Base-by-base conservation (phyloP, 2,329 filamentous ascomycete genomes). In the Fusarium odoratissimum region DNA sequence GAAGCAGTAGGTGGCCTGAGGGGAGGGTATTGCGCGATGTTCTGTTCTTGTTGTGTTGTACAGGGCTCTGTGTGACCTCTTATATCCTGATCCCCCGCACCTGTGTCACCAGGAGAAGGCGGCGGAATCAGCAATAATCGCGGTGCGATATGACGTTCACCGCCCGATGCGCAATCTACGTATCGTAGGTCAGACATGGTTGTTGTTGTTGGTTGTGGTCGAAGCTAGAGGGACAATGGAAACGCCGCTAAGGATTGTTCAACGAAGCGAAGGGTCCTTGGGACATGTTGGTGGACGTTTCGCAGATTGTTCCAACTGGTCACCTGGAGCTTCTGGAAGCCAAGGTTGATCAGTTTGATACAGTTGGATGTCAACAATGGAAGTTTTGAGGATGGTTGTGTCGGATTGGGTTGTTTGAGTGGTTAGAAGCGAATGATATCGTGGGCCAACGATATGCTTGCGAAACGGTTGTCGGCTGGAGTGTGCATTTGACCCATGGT, bases 221-320 rank as follows among this genome's bases (percentile, higher is more conserved):
- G 25, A 35, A 33, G 33, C 31, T 54, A 30, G 40, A 60, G 35
- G 25, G 59, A 69, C 66, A 69, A 69, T 69, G n/a, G 40, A 44
- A 48, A 69, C 25, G 45, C 35, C 65, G 25, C 66, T 64, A 64
- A 54, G 25, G 56, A 69, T 69, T 69, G 66, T 69, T 52, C 51
- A 3, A 48, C 5, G 41, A 64, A 44, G 37, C 31, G 17, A 54
- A 28, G 10, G 49, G 49, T 10, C 33, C 49, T 40, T 12, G 45
- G 35, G 40, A 48, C 65, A 38, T 23, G 35, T 23, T 25, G 21
- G 16, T 31, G 23, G 30, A 23, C 35, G 44, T 14, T 33, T 10
- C 21, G 13, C 19, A 25, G 6, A 31, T 16, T 40, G 8, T 37
- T 23, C 7, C n/a, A 19, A 40, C 17, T 52, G 40, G 45, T 21